Percentiles rank a stretch among this genome's conserved stretches.
These are phyloP conservation scores for Sporisorium graminicola DNA, from an alignment of 1,284 basidiomycete genomes.

Conservation along the genomic window DNA sequence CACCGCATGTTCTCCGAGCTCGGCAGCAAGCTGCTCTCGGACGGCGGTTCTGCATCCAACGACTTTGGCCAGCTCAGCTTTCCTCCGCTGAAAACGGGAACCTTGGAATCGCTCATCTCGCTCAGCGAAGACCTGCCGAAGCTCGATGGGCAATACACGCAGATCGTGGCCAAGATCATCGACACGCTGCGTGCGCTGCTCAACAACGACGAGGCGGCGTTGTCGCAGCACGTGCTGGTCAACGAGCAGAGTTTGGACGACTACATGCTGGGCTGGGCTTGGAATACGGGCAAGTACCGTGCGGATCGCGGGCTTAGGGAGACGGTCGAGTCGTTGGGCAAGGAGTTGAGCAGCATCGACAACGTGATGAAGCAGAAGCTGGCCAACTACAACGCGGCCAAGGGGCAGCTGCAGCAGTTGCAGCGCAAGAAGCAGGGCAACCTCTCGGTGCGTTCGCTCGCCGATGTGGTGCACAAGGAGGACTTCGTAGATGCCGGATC, in stretches of 20 bases:
- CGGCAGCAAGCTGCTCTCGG: conserved; percentile 68
- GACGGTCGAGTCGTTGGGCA: conserved; percentile 83
- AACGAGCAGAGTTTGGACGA: conserved; percentile 85
- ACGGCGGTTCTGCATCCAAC: conserved; percentile 51
- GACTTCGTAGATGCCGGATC: conserved; percentile 83
- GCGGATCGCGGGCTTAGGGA: conserved; percentile 83
- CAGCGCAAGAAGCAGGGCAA: conserved; percentile 97
- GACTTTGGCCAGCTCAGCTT: conserved; percentile 63
- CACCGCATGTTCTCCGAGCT: conserved; percentile 72
- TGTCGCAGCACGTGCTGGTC: conserved; percentile 84
- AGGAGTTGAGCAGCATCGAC: conserved; percentile 72
- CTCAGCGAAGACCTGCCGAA: conserved; percentile 94
- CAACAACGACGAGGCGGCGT: conserved; percentile 86
- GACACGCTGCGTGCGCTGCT: conserved; percentile 91
- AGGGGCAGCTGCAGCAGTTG: conserved; percentile 90
- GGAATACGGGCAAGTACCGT: conserved; percentile 90
- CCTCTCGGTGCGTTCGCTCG: conserved; percentile 86
- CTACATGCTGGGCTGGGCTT: conserved; percentile 78
- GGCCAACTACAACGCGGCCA: conserved; percentile 91
- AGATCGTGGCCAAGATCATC: conserved; percentile 89
- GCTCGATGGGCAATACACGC: conserved; percentile 88
- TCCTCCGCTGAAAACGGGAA: conserved; percentile 79
- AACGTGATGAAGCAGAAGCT: conserved; percentile 78
- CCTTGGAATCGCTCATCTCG: conserved; percentile 87
- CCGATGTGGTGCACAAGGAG: conserved; percentile 85